Conservation (phyloP, 2,329 filamentous ascomycete genomes). For the Coniella vitis region DNA sequence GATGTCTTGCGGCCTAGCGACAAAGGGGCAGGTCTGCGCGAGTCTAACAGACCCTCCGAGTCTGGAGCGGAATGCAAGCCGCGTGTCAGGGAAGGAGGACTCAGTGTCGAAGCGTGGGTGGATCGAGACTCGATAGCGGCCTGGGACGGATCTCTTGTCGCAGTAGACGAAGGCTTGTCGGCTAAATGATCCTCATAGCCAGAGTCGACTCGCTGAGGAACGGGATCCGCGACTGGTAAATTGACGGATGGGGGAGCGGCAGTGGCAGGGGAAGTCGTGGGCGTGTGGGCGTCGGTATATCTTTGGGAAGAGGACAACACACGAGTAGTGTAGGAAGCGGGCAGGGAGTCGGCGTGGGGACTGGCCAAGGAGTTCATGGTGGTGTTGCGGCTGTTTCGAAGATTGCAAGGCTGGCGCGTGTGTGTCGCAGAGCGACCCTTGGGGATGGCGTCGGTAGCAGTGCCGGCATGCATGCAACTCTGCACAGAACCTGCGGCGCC, state of each 20-base stretch:
- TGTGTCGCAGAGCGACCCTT: conserved; percentile 20
- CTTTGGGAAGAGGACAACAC: conserved; percentile 6
- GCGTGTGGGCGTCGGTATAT: neutral
- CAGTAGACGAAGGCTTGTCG: conserved; percentile 12
- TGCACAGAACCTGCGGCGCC: conserved; percentile 12
- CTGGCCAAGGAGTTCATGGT: conserved; percentile 17
- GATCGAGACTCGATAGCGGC: conserved; percentile 17
- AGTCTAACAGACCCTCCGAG: conserved; percentile 7
- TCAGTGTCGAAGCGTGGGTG: conserved; percentile 17
- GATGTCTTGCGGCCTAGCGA: conserved; percentile 34
- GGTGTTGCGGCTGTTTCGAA: conserved; percentile 19
- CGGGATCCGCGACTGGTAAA: conserved; percentile 13
- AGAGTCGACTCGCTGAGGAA: conserved; percentile 14
- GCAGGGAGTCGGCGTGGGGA: conserved; percentile 9
- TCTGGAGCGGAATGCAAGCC: conserved; percentile 13
- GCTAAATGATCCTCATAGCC: conserved; percentile 11
- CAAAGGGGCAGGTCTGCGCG: conserved; percentile 21
- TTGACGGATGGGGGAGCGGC: conserved; percentile 20
- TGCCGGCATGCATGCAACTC: conserved; percentile 5
- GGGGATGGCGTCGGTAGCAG: conserved; percentile 16
- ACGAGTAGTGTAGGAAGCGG: conserved; percentile 11
- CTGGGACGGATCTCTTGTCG: conserved; percentile 11
- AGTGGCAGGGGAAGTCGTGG: conserved; percentile 21
- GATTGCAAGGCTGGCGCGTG: conserved; percentile 17
- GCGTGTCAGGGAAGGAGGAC: conserved; percentile 14